Evolutionary conservation across 495 filamentous ascomycete genomes (phyloP).

Genomic region (Evernia prunastri): DNA sequence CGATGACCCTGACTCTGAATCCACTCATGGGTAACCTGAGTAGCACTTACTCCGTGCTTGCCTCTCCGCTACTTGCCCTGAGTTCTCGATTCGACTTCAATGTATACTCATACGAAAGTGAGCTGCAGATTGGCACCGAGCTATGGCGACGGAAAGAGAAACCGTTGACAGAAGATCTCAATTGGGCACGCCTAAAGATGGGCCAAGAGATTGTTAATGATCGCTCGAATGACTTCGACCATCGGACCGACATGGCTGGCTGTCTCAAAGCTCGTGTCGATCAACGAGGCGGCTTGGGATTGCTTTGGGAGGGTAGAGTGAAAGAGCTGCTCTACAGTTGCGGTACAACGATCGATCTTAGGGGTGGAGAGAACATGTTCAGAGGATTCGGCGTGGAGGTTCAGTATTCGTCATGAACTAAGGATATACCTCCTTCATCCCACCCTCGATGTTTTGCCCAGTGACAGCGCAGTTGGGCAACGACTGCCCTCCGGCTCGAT

Average conservation of each 20-base stretch:
- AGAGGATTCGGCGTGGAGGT: conserved; percentile 78
- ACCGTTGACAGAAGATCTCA: conserved; percentile 38
- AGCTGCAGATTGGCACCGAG: conserved; percentile 82
- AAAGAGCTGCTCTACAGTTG: conserved; percentile 91
- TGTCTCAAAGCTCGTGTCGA: conserved; percentile 88
- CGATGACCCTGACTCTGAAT: conserved; percentile 83
- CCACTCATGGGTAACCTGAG: conserved; percentile 89
- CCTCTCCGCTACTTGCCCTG: conserved; percentile 70
- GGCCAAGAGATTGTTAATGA: conserved; percentile 7
- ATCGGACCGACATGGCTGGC: conserved; percentile 63
- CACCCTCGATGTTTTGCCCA: neutral
- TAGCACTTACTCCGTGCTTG: conserved; percentile 82
- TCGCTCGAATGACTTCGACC: conserved; percentile 8
- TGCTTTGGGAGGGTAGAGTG: conserved; percentile 89
- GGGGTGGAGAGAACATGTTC: conserved; percentile 61
- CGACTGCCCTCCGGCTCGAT: neutral
- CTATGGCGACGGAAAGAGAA: conserved; percentile 64
- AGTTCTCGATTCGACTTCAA: conserved; percentile 94
- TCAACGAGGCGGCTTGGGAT: conserved; percentile 72
- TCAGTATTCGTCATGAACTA: conserved; percentile 77
- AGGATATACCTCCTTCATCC: neutral
- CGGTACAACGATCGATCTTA: conserved; percentile 71
- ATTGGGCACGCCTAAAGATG: conserved; percentile 23
- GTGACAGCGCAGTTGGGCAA: too few species aligned
- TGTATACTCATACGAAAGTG: conserved; percentile 95